Base-by-base conservation (phyloP, 768 basidiomycete genomes). In the Coprinellus micaceus region DNA sequence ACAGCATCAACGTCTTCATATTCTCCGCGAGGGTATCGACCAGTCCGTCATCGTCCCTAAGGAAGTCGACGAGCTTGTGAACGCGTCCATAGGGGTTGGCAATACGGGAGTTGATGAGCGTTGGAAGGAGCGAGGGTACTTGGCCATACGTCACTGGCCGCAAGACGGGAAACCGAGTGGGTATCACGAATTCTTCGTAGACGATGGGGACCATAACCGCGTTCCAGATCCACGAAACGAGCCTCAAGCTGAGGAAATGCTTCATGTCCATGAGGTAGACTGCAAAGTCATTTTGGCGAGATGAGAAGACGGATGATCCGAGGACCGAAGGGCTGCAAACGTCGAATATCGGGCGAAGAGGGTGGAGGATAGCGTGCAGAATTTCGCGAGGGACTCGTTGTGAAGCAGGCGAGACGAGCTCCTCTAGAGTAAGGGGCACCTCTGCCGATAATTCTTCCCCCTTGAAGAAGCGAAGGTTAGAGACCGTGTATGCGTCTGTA, bases 141-240 rank as follows among this genome's bases (percentile, higher is more conserved):
- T 29, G 26, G 13, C 33, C 52, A 26, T 11, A 26, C 5, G 24
- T 4, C 10, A 24, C 30, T 3, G 36, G 24, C 21, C 36, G 19
- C 24, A 37, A 33, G 9, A 48, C 46, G 11, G 54, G 54, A 24
- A 47, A 55, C 26, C 46, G 36, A 13, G 54, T 55, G 4, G 54
- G 54, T 15, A 55, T 40, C 19, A 55, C 36, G 36, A 55, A 47
- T 26, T 55, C 46, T 22, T 26, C 15, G 45, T 55, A 55, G 4
- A 45, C 33, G 19, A 55, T 30, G 3, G 45, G 24, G n/a, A 22
- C 33, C 7, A 48, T 45, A 7, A 55, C 54, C 17, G 10, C 44
- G 25, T 48, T 55, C 54, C 54, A 55, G 29, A 48, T 55, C 13
- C 33, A 29, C 28, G 54, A 55, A n/a, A 55, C 33, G 15, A 55